Evolutionary conservation across 2,329 filamentous ascomycete genomes (phyloP), one percentile per base, ranked within the genome.

Genomic region (Epichloe glyceriae): DNA sequence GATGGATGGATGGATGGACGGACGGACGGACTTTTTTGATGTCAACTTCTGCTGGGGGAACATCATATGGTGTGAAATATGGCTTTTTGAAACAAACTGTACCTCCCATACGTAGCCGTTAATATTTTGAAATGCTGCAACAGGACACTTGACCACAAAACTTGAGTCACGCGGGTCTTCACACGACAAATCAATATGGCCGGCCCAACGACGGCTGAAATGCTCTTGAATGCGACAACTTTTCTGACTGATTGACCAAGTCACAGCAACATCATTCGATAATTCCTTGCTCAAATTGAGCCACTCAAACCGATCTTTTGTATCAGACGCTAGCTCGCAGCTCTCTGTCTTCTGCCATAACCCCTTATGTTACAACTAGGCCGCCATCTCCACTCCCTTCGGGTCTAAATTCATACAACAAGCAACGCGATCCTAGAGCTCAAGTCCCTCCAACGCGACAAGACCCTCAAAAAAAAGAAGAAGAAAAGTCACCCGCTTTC

Each of bases 321-420:
- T 22, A 12, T 37, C 47, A 46, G 46, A 45, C 42, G 15, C 20
- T 6, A 20, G 8, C 35, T 49, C 42, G 40, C 37, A 26, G 34
- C 37, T 37, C 46, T 30, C 46, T 52, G 44, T 19, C 38, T 41
- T 35, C 3, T 14, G 8, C 19, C n/a, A 14, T 30, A 38, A 41
- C n/a, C 33, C 19, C 35, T 15, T 52, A 52, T 52, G 30, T 42
- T 50, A 50, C 51, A 52, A n/a, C 42, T 30, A 52, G 30, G 41
- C 38, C 35, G 37, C 22, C 41, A 26, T 38, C 20, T 33, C 37
- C 26, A 15, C 10, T 42, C 39, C 37, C 45, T 34, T 38, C 17
- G 8, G 33, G 22, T 52, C 47, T 43, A 42, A 52, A 26, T 35
- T 47, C 42, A 47, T 52, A 52, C 51, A 52, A 40, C 42, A 14